Base-by-base conservation (phyloP, 257 asterid genomes). In the Nicotiana benthamiana region DNA sequence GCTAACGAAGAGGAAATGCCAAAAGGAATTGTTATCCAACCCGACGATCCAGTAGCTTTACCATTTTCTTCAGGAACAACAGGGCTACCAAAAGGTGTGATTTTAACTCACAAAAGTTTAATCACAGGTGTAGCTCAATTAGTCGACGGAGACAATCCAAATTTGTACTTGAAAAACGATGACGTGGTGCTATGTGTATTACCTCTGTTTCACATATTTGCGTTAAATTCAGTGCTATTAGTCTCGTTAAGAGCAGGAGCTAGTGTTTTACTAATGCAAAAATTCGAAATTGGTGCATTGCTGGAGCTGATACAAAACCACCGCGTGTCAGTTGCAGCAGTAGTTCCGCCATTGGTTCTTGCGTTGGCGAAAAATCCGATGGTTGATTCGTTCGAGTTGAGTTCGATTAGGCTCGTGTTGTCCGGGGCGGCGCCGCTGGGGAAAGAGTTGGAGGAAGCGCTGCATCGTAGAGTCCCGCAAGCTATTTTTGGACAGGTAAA, bases 401-500 rank as follows among this genome's bases (percentile, higher is more conserved):
- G 90, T 80, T 93, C 98, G 2, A 89, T 93, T 1, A 60, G 94
- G 40, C 5, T 90, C 85, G 97, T 93, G 83, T 5, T 92, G 80
- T 93, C 96, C 0, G 98, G 98, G 40, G 98, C 98, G 8, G 98
- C 98, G 51, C 97, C 98, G 83, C 90, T 93, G 5, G 98, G 98
- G 70, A 92, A 89, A 89, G 98, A 91, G 80, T 87, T 93, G 72
- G 98, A 92, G 70, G 85, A 76, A 60, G 96, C 96, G 8, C 86
- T 93, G 6, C 92, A 77, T 70, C 75, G 81, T 79, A 89, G 94
- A 3, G 52, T 93, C 82, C 97, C 98, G n/a, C 96, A 90, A 77
- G 98, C 98, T 27, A 81, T 88, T n/a, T 87, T 93, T 1, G 98
- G 96, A 17, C 98, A 93, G 98, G 98, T 93, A 85, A 32, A 54